phyloP scores from a whole-genome alignment of 2,329 filamentous ascomycete species.

The Elsinoe ampelina region DNA sequence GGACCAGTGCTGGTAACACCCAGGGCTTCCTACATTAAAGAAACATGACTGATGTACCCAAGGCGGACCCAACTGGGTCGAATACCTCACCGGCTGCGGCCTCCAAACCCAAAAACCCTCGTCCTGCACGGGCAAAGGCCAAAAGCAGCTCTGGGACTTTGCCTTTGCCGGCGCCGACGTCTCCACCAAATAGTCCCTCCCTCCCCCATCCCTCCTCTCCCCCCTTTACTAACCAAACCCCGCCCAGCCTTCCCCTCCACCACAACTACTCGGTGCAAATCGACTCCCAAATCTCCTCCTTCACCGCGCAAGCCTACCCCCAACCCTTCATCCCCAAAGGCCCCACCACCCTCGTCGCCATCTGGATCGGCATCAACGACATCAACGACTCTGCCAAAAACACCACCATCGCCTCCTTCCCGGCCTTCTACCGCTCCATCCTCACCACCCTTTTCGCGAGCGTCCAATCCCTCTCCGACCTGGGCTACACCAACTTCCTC shows the following conservation, averaged over 20 bases:
- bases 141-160: conserved; percentile 46
- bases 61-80: conserved; percentile 48
- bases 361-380: conserved; percentile 51
- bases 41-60: conserved; percentile 36
- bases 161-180: conserved; percentile 47
- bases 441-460: conserved; percentile 34
- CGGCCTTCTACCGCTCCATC: conserved; percentile 37
- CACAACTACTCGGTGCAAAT: conserved; percentile 43
- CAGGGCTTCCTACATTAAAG: background rate
- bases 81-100: conserved; percentile 45
- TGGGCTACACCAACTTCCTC: conserved; percentile 39
- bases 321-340: conserved; percentile 22
- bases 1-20: background rate
- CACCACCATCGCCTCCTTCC: conserved; percentile 32
- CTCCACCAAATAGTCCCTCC: conserved; percentile 31
- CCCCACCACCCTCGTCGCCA: conserved; percentile 36
- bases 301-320: conserved; percentile 36
- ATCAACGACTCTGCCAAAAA: conserved; percentile 42
- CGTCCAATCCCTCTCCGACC: conserved; percentile 32
- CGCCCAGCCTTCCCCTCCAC: conserved; percentile 38
- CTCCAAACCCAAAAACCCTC: conserved; percentile 30
- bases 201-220: background rate
- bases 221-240: background rate
- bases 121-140: conserved; percentile 29
- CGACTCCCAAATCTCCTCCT: conserved; percentile 44